Evolutionary conservation across 2,329 filamentous ascomycete genomes (phyloP), one percentile per base, ranked within the genome.

Genomic region (Hysterium pulicare): DNA sequence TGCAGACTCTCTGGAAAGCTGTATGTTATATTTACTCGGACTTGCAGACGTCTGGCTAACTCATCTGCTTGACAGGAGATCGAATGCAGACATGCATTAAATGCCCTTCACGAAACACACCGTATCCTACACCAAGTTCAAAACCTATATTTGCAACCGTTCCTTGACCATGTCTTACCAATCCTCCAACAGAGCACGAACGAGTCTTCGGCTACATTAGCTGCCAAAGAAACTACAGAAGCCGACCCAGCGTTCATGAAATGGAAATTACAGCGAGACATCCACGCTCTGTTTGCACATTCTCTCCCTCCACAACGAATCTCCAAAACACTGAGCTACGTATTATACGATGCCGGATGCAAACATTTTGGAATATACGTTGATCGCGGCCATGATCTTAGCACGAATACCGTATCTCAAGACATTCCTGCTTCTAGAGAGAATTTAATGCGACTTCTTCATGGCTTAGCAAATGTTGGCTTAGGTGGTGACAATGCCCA

Each of bases 401-500:
- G 57, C 33, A 37, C 46, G 9, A 45, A 38, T 22, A 32, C 46
- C n/a, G 42, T 47, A 7, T 49, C 51, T 11, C 52, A 59, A 24
- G 40, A 55, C 15, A 49, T 50, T 1, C 45, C 53, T 3, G 48
- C 52, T 17, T 71, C 76, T 43, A 71, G 74, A 26, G 67, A 72
- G 23, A 74, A 79, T 38, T 66, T 87, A 35, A 64, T 79, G 22
- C 60, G 72, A 31, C 65, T 87, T 15, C 69, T 86, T 2, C 73
- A 77, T 37, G 76, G 79, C 7, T 68, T 90, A 13, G 71, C 77
- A 50, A 73, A 77, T 35, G 79, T 88, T 17, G 86, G 86, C 0
- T 68, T 90, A 15, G 82, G 82, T 1, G 84, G 83, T 20, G 82
- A 86, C 54, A 74, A 71, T 37, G 86, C 86, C 39, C 83, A 89